Percentiles rank a stretch among this genome's conserved stretches.
Conservation (phyloP, 164 flowering plant genomes). For the Dillenia turbinata region DNA sequence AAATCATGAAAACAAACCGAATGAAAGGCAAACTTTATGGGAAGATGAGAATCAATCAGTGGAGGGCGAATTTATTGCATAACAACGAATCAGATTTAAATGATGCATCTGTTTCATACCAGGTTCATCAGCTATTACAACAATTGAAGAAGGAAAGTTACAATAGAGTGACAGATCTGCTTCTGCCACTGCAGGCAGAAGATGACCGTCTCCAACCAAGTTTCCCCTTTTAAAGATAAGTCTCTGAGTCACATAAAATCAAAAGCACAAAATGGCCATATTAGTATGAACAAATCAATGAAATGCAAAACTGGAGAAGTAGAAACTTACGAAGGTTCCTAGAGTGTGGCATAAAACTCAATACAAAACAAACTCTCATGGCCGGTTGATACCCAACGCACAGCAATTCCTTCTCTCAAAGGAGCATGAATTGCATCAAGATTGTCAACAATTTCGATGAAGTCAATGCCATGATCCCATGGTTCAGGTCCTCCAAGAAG, state of each 20-base stretch:
- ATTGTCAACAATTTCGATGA: constrained; percentile 47
- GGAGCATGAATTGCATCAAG: constrained; percentile 28
- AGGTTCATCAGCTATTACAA: too few species aligned
- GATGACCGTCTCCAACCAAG: constrained; percentile 75
- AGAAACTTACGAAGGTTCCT: constrained; percentile 56
- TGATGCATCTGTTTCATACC: too few species aligned
- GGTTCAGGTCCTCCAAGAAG: constrained; percentile 91
- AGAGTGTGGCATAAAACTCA: constrained; percentile 44
- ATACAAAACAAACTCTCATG: constrained; percentile 35
- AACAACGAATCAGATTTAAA: background rate
- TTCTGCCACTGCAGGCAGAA: constrained; percentile 61
- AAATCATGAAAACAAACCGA: background rate
- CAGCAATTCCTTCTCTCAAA: constrained; percentile 32
- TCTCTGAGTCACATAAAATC: constrained; percentile 34
- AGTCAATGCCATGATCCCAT: constrained; percentile 65
- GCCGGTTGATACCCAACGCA: constrained; percentile 25
- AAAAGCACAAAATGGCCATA: background rate
- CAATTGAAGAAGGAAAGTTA: constrained; percentile 65
- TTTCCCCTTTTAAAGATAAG: constrained; percentile 79
- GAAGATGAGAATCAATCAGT: background rate
- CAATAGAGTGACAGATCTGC: constrained; percentile 50
- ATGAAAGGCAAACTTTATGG: background rate
- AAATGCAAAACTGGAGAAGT: constrained; percentile 1
- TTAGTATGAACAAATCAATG: background rate
- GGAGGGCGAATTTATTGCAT: background rate